Conservation (phyloP, 1,284 basidiomycete species). For the Apiotrichum brassicae region DNA sequence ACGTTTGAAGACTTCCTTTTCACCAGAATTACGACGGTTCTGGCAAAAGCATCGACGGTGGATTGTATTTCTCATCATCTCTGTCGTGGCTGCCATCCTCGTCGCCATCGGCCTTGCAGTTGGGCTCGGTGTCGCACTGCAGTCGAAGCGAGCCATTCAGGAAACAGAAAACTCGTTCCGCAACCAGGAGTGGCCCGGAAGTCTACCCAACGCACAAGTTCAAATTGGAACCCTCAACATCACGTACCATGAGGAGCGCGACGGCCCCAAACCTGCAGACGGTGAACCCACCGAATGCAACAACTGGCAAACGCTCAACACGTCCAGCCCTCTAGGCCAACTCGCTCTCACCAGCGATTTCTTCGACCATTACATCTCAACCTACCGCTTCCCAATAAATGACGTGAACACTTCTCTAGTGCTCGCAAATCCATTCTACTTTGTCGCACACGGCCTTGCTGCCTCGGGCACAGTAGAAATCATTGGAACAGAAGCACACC, state of each 20-base stretch:
- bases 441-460: constrained; percentile 38
- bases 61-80: constrained; percentile 20
- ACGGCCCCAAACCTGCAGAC: constrained; percentile 34
- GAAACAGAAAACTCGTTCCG: background rate
- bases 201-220: background rate
- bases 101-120: constrained; percentile 32
- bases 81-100: constrained; percentile 25
- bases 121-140: constrained; percentile 18
- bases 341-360: constrained; percentile 9
- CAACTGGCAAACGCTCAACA: constrained; percentile 27
- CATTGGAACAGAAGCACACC: constrained; percentile 33
- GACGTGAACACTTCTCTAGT: constrained; percentile 2
- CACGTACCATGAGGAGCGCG: constrained; percentile 29
- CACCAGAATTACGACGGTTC: constrained; percentile 11
- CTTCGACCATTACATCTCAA: constrained; percentile 18
- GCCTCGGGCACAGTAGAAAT: constrained; percentile 41
- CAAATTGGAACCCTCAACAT: constrained; percentile 22
- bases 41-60: constrained; percentile 32
- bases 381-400: constrained; percentile 27
- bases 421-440: constrained; percentile 20
- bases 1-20: background rate
- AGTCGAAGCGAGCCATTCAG: background rate
- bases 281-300: constrained; percentile 36
- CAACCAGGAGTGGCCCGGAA: background rate
- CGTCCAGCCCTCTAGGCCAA: constrained; percentile 19